phyloP scores from a whole-genome alignment of 2,329 filamentous ascomycete species.

The Metarhizium guizhouense region DNA sequence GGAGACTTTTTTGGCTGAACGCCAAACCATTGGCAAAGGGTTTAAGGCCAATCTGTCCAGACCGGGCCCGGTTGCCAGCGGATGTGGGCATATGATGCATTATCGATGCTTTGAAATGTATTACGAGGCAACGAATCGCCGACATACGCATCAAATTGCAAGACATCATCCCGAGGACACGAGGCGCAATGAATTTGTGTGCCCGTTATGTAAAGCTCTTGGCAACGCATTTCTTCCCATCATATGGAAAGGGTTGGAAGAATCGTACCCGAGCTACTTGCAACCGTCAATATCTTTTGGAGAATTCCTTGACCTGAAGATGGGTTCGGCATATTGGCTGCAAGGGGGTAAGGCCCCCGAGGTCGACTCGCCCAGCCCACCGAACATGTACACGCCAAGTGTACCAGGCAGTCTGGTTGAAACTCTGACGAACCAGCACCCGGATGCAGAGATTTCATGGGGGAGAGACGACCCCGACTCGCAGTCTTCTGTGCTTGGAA shows the following conservation, averaged over 20 bases:
- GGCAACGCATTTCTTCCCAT: constrained; percentile 93
- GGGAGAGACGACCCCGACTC: constrained; percentile 23
- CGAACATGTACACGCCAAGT: constrained; percentile 25
- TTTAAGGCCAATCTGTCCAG: constrained; percentile 62
- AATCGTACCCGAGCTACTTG: constrained; percentile 69
- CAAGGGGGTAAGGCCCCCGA: constrained; percentile 30
- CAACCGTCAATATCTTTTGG: constrained; percentile 52
- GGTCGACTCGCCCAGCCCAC: constrained; percentile 19
- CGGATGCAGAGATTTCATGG: constrained; percentile 33
- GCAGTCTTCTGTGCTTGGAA: constrained; percentile 23
- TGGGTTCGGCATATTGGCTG: constrained; percentile 35
- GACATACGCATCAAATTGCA: constrained; percentile 88
- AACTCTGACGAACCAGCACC: constrained; percentile 25
- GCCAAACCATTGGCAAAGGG: constrained; percentile 80
- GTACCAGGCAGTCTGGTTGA: constrained; percentile 29
- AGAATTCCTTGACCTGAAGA: constrained; percentile 56
- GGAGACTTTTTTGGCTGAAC: constrained; percentile 60
- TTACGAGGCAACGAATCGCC: constrained; percentile 69
- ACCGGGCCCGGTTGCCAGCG: constrained; percentile 73
- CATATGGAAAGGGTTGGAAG: constrained; percentile 87
- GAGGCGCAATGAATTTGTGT: constrained; percentile 80
- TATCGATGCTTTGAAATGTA: constrained; percentile 93
- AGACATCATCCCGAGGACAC: constrained; percentile 84
- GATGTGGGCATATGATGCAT: constrained; percentile 98
- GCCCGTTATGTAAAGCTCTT: constrained; percentile 90